These are phyloP conservation scores for Russula olivacea DNA, from an alignment of 768 basidiomycete species.

Conservation along the genomic window DNA sequence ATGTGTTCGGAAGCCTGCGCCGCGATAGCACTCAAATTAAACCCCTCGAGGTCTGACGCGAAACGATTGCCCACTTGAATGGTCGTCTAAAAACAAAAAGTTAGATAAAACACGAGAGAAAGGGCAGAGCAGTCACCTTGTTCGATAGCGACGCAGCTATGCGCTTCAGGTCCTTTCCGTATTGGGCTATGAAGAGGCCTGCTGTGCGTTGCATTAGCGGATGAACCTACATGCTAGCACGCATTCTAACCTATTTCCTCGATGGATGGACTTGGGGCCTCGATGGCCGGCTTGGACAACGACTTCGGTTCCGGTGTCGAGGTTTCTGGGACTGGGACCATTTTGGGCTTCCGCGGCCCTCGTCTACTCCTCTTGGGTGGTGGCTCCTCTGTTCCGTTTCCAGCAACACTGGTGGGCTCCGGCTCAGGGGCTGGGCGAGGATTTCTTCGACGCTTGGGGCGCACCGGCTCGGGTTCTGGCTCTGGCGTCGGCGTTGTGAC, in stretches of 20 bases:
- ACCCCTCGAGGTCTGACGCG: constrained; percentile 35
- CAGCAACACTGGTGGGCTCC: not conserved
- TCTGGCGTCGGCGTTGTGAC: constrained; percentile 66
- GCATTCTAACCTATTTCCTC: constrained; percentile 54
- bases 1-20: constrained; percentile 18
- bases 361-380: constrained; percentile 7
- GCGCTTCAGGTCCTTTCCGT: constrained; percentile 63
- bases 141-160: constrained; percentile 63
- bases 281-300: not conserved
- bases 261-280: constrained; percentile 37
- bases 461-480: constrained; percentile 42
- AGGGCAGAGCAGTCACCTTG: constrained; percentile 38
- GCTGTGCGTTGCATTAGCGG: constrained; percentile 11
- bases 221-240: constrained; percentile 14
- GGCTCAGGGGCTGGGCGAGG: constrained; percentile 30
- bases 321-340: not conserved
- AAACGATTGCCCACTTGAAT: constrained; percentile 52
- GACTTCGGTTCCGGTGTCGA: constrained; percentile 1
- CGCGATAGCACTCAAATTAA: constrained; percentile 30
- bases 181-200: constrained; percentile 50
- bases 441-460: constrained; percentile 30
- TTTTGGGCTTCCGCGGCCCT: not conserved
- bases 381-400: constrained; percentile 13
- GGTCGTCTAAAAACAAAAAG: constrained; percentile 38
- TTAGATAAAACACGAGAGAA: not conserved